These are phyloP conservation scores for Ophiocytium majus DNA, from an alignment of 352 stramenopile genomes.

Conservation along the genomic window DNA sequence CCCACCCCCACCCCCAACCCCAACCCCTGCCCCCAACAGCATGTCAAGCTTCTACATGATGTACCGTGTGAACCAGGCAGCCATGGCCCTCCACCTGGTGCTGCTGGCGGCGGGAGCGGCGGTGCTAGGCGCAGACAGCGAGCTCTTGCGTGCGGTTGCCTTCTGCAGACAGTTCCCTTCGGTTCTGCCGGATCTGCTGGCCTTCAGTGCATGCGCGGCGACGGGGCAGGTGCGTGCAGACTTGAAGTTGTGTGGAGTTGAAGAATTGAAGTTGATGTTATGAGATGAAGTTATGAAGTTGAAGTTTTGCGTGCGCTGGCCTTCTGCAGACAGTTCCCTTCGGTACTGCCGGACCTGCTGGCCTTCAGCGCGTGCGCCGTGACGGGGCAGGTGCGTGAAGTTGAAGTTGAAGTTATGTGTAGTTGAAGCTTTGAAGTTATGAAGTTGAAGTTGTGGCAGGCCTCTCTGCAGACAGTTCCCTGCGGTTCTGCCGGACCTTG, in stretches of 20 bases:
- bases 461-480: no score
- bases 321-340: slow-evolving; percentile 40
- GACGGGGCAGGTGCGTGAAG: background rate
- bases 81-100: slow-evolving; percentile 40
- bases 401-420: no score
- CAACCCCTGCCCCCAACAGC: no score
- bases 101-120: slow-evolving; percentile 25
- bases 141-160: slow-evolving; percentile 24
- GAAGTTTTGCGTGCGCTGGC: slow-evolving; percentile 27
- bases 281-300: no score
- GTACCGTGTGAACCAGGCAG: slow-evolving; percentile 40
- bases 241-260: no score
- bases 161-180: slow-evolving; percentile 43
- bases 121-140: slow-evolving; percentile 30
- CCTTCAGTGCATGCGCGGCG: background rate
- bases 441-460: no score
- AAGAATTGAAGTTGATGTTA: no score
- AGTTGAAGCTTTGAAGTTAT: no score
- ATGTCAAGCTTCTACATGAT: slow-evolving; percentile 52
- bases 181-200: slow-evolving; percentile 20
- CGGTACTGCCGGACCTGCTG: slow-evolving; percentile 24
- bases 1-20: no score
- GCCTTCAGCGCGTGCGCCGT: background rate
- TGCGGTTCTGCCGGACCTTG: no score
- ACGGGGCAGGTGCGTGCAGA: background rate